Percentiles rank a stretch among this genome's conserved stretches.
Conservation (phyloP, 441 rosid species). For the Gossypium trilobum region DNA sequence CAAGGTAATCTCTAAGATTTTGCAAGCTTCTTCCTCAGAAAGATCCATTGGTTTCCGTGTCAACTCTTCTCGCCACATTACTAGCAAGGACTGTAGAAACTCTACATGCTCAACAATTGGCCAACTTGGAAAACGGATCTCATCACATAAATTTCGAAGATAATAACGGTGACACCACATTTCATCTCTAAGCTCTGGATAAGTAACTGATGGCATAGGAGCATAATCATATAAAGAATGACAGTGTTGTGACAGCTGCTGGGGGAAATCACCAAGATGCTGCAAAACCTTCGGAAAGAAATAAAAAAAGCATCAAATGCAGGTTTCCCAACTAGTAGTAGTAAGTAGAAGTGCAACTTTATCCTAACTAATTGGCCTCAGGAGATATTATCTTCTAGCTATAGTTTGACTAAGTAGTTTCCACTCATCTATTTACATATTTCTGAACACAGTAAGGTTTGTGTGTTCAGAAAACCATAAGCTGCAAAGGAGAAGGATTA, state of each 20-base stretch:
- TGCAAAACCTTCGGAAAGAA: conserved; percentile 70
- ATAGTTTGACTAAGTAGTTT: background rate
- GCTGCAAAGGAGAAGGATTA: background rate
- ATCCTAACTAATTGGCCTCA: background rate
- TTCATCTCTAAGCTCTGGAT: conserved; percentile 98
- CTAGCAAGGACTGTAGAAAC: conserved; percentile 87
- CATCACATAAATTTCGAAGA: conserved; percentile 90
- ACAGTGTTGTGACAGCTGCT: conserved; percentile 94
- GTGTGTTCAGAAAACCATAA: background rate
- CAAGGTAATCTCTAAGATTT: conserved; percentile 76
- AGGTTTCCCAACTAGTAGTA: background rate
- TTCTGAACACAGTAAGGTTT: background rate
- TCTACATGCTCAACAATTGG: conserved; percentile 97
- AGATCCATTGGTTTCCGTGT: conserved; percentile 98
- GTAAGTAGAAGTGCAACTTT: background rate
- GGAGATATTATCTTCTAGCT: background rate
- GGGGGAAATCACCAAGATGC: conserved; percentile 98
- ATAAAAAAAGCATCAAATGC: conserved; percentile 15
- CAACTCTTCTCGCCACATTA: conserved; percentile 99
- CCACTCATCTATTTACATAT: background rate
- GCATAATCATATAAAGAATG: conserved; percentile 93
- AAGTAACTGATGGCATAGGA: conserved; percentile 99
- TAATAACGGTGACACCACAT: conserved; percentile 99
- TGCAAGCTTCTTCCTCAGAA: conserved; percentile 98
- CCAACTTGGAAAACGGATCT: conserved; percentile 95